Conservation (phyloP, 2,329 filamentous ascomycete species). For the Exophiala sideris region DNA sequence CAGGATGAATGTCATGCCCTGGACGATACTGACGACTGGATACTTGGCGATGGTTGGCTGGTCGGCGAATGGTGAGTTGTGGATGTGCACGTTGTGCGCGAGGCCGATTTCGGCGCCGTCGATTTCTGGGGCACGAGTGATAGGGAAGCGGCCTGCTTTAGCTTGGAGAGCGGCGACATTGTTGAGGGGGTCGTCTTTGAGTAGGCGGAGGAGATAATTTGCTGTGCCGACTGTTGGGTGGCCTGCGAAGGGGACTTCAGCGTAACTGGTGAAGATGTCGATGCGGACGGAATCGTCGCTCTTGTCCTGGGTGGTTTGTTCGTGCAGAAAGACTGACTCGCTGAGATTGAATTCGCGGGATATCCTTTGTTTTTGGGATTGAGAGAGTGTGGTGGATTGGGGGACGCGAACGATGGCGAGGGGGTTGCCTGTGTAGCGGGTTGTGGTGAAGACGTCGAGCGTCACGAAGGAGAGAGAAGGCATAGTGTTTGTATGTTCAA, state of each 20-base stretch:
- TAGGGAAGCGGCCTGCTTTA: conserved; percentile 14
- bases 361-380: conserved; percentile 52
- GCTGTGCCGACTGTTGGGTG: conserved; percentile 58
- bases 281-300: conserved; percentile 38
- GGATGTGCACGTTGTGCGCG: conserved; percentile 37
- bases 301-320: conserved; percentile 24
- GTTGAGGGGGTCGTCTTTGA: neutral
- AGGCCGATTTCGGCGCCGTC: conserved; percentile 32
- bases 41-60: neutral
- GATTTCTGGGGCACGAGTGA: conserved; percentile 4
- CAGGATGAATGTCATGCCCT: conserved; percentile 57
- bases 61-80: conserved; percentile 30
- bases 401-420: conserved; percentile 54
- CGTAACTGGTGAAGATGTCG: conserved; percentile 53
- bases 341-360: conserved; percentile 58
- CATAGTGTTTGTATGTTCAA: neutral
- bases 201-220: conserved; percentile 40
- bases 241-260: conserved; percentile 56
- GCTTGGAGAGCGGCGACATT: conserved; percentile 11
- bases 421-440: conserved; percentile 50
- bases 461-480: conserved; percentile 34
- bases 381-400: conserved; percentile 33
- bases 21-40: conserved; percentile 38
- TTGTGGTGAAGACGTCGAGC: conserved; percentile 44
- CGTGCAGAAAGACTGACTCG: conserved; percentile 56